These are phyloP conservation scores for Acacia pycnantha DNA, from an alignment of 331 rosid species.

Conservation along the genomic window DNA sequence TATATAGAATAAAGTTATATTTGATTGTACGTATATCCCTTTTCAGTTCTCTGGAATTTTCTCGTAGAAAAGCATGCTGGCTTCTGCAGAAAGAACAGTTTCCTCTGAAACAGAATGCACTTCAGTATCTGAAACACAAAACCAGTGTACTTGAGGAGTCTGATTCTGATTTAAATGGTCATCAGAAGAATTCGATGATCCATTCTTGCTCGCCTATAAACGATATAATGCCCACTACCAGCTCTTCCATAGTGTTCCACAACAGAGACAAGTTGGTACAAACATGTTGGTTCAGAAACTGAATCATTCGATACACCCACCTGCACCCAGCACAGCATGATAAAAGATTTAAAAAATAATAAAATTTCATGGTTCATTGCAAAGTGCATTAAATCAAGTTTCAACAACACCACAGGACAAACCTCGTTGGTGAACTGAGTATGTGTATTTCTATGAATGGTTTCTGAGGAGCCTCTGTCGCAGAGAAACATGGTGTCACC, in stretches of 20 bases:
- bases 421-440: constrained; percentile 46
- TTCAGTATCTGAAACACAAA: constrained; percentile 79
- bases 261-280: constrained; percentile 71
- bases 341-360: background rate
- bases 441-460: constrained; percentile 31
- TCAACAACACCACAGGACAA: constrained; percentile 12
- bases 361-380: background rate
- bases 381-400: constrained; percentile 10
- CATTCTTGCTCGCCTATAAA: constrained; percentile 57
- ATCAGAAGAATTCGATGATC: constrained; percentile 27
- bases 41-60: constrained; percentile 45
- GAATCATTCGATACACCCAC: constrained; percentile 29
- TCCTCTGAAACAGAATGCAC: constrained; percentile 64
- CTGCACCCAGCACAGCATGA: constrained; percentile 38
- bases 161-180: constrained; percentile 30
- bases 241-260: constrained; percentile 87
- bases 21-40: background rate
- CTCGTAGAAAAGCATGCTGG: constrained; percentile 93
- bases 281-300: constrained; percentile 43
- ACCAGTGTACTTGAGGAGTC: constrained; percentile 49
- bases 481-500: constrained; percentile 32
- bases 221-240: constrained; percentile 93
- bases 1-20: background rate
- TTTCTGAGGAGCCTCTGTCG: constrained; percentile 41
- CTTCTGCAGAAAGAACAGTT: constrained; percentile 79